phyloP scores from a whole-genome alignment of 106 monocot genomes.

The Acorus calamus region DNA sequence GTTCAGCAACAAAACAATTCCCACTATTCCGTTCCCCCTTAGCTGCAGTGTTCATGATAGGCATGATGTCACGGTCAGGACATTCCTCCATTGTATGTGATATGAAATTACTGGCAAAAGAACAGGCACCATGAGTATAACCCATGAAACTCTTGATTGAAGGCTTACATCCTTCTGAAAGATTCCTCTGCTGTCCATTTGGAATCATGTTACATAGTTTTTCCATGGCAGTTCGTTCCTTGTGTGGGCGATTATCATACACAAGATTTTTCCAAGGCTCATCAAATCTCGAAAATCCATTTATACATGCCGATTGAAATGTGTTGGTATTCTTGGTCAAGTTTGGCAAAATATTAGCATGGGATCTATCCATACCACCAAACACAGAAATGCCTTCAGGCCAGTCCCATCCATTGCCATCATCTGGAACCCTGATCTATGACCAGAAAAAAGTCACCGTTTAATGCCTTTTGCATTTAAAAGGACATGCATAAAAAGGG shows the following conservation, averaged over 20 bases:
- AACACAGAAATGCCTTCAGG: slow-evolving; percentile 13
- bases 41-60: slow-evolving; percentile 5
- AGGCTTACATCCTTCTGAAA: slow-evolving; percentile 6
- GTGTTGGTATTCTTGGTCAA: slow-evolving; percentile 10
- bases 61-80: slow-evolving; percentile 10
- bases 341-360: slow-evolving; percentile 6
- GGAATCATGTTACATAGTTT: slow-evolving; percentile 8
- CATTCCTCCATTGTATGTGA: slow-evolving; percentile 6
- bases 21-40: slow-evolving; percentile 16
- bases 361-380: slow-evolving; percentile 16
- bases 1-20: slow-evolving; percentile 13
- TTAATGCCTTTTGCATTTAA: not conserved
- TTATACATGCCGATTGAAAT: slow-evolving; percentile 11
- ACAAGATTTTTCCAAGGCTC: slow-evolving; percentile 13
- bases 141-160: not conserved
- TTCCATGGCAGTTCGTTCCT: slow-evolving; percentile 6
- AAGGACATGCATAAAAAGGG: no score
- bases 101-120: slow-evolving; percentile 14
- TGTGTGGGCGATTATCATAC: slow-evolving; percentile 6
- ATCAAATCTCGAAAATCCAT: slow-evolving; percentile 21
- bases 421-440: slow-evolving; percentile 45
- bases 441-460: slow-evolving; percentile 13
- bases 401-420: slow-evolving; percentile 50
- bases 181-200: slow-evolving; percentile 14
- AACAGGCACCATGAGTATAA: slow-evolving; percentile 7